Evolutionary conservation across 139 green algal genomes (phyloP), one percentile per base, ranked within the genome.

Genomic region (Spirogloea muscicola): DNA sequence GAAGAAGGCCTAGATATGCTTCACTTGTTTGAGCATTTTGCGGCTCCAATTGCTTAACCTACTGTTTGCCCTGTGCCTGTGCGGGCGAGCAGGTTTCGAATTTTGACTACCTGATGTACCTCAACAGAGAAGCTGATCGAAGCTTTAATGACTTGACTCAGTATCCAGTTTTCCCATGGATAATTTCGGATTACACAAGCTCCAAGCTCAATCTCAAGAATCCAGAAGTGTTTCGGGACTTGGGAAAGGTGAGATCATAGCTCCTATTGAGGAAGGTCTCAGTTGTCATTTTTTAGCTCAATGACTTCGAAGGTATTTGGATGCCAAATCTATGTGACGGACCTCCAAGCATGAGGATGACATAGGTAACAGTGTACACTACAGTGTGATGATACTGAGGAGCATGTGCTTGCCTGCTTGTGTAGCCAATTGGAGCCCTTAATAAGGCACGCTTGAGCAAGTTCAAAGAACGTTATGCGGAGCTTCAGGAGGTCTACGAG

Each of bases 111-210:
- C 77, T 86, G 25, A 80, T 84, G 67, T 48, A 67, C 37, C 67
- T 88, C 18, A 88, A 88, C 72, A 84, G 82, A 37, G 58, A 85
- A 18, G 82, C 84, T 21, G 76, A 85, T 13, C 68, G 84, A 21
- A 83, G 67, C 16, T 88, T 82, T 61, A 86, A 87, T 57, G 84
- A 88, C 72, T 68, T 85, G 27, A 74, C 76, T 38, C 51, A 87
- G 44, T 96, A 87, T 84, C 91, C 91, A 0, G 92, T 98, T 25
- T 93, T 96, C 39, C 94, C 94, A 21, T 98, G 94, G 94, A 88
- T 98, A 41, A 79, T 98, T 64, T 10, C 61, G 1, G 91, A 97
- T 80, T 98, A 95, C 84, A 70, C 63, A 62, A 21, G 5, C 55
- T 33, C 25, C 18, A 49, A 48, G 27, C 52, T 85, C n/a, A 75